Percentiles rank a stretch among this genome's conserved stretches.
Evolutionary conservation across 176 grass and related monocot genomes (phyloP).

Genomic region (Carex littledalei): DNA sequence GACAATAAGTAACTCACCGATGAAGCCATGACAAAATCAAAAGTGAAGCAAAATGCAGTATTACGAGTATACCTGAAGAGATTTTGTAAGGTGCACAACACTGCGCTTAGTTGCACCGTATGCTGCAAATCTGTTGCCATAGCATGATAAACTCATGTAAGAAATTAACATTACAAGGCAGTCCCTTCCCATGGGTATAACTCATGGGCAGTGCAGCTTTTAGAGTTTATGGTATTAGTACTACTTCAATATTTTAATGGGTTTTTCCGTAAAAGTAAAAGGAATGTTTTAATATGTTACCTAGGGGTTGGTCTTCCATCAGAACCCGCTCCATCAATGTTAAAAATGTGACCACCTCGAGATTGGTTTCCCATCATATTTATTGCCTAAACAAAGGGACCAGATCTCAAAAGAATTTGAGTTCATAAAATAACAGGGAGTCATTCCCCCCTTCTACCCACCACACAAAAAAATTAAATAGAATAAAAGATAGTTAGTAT

Average conservation of each 20-base stretch:
- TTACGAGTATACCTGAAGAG: conserved; percentile 61
- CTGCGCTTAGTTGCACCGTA: conserved; percentile 95
- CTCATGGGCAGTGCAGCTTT: neutral
- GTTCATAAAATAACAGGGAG: conserved; percentile 1
- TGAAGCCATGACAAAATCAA: neutral
- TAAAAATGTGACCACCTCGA: conserved; percentile 93
- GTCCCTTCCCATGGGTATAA: neutral
- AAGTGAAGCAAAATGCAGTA: neutral
- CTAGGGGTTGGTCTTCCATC: conserved; percentile 97
- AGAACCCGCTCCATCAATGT: conserved; percentile 98
- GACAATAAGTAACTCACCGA: neutral
- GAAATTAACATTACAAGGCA: conserved; percentile 21
- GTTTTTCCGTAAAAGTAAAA: conserved; percentile 15
- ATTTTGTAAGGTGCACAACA: conserved; percentile 93
- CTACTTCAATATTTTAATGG: neutral
- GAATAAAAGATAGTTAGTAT: neutral
- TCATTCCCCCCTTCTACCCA: neutral
- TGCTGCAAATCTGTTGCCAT: conserved; percentile 66
- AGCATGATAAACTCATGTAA: conserved; percentile 16
- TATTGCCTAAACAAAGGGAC: conserved; percentile 56
- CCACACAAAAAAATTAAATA: neutral
- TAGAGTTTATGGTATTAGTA: neutral
- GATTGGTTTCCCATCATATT: conserved; percentile 93
- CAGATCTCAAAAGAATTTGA: neutral
- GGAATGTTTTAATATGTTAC: conserved; percentile 35